Base-by-base conservation (phyloP, 2,329 filamentous ascomycete species). In the Penicillium brasilianum region DNA sequence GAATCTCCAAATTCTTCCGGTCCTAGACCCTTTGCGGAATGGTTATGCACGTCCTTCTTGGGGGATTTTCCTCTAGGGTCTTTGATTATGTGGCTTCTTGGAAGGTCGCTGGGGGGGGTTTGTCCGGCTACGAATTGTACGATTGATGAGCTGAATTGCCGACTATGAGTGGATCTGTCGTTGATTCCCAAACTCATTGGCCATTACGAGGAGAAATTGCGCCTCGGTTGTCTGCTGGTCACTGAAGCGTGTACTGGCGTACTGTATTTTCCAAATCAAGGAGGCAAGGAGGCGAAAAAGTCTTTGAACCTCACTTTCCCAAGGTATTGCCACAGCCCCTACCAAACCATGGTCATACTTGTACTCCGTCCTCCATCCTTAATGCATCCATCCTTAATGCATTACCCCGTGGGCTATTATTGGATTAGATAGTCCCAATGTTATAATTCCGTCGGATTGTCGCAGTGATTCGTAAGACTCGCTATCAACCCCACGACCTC, bases 11-110 rank as follows among this genome's bases (percentile, higher is more conserved):
- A n/a, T n/a, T 48, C 30, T 25, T 48, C 44, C 44, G 30, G 44
- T 25, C 44, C 49, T 43, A 53, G 48, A 28, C 51, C 30, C 49
- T 25, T 28, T 51, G 49, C 49, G 49, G n/a, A 36, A 51, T 10
- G 4, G n/a, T 20, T 34, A n/a, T 18, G 49, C 30, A 36, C n/a
- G 28, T n/a, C 16, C 34, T 28, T 34, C 34, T 34, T 50, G 28
- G 28, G 48, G 43, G 14, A n/a, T n/a, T 16, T 46, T 46, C 43
- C 28, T 7, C 1, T 14, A 46, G 43, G 43, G 43, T 46, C 22
- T 28, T 46, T 6, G 13, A n/a, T n/a, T n/a, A n/a, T n/a, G n/a
- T n/a, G n/a, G n/a, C n/a, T n/a, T n/a, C n/a, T n/a, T n/a, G n/a
- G n/a, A n/a, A n/a, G n/a, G n/a, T n/a, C n/a, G n/a, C n/a, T n/a